phyloP scores from a whole-genome alignment of 1,139 yeast genomes.

The Trichomonascaceae sp. region DNA sequence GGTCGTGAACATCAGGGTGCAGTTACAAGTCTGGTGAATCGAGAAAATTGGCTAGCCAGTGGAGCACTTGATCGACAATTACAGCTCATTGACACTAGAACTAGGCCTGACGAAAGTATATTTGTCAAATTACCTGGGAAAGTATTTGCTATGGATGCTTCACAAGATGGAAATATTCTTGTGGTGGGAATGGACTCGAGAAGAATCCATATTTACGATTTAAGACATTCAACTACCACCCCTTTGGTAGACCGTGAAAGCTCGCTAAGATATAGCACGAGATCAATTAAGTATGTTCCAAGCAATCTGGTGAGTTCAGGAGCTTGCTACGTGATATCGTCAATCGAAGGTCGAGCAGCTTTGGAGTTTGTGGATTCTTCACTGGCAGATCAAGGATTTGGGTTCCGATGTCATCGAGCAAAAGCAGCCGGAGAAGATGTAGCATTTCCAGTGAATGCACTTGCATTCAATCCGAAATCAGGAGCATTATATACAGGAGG shows the following conservation, averaged over 20 bases:
- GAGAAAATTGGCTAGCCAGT: constrained; percentile 36
- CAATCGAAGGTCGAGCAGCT: constrained; percentile 83
- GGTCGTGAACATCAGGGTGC: constrained; percentile 33
- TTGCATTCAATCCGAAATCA: constrained; percentile 47
- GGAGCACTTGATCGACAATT: constrained; percentile 54
- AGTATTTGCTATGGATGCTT: constrained; percentile 59
- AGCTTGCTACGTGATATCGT: constrained; percentile 68
- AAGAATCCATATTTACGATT: constrained; percentile 53
- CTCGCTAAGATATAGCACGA: constrained; percentile 68
- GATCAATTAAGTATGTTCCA: constrained; percentile 55
- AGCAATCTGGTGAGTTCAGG: constrained; percentile 27
- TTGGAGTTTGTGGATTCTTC: constrained; percentile 62
- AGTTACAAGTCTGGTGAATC: constrained; percentile 28
- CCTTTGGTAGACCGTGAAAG: constrained; percentile 57
- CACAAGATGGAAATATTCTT: constrained; percentile 33
- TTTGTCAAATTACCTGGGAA: constrained; percentile 42
- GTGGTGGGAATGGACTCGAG: constrained; percentile 55
- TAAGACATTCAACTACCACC: constrained; percentile 35
- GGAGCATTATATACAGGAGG: constrained; percentile 67
- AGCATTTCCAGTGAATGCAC: constrained; percentile 72
- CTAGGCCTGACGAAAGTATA: constrained; percentile 19
- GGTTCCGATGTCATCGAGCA: constrained; percentile 77
- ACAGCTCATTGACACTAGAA: constrained; percentile 36
- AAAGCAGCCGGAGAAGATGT: constrained; percentile 46
- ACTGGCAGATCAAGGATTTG: constrained; percentile 51